Percentiles rank a stretch among this genome's conserved stretches.
Evolutionary conservation across 1,284 basidiomycete species (phyloP).

Genomic region (Athelia sp.): DNA sequence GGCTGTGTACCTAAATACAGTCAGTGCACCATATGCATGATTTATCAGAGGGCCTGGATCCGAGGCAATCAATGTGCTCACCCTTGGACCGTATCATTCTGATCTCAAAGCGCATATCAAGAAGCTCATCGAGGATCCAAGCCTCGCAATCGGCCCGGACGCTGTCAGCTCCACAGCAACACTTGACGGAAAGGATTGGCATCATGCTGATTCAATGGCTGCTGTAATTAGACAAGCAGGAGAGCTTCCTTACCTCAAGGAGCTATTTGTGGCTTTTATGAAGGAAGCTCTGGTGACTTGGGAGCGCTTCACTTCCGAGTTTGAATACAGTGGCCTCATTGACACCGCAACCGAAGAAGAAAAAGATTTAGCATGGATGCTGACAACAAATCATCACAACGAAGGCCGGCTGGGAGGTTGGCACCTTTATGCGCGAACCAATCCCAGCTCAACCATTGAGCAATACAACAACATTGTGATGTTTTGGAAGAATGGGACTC

Average conservation of each 20-base stretch:
- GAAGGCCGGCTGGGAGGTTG: constrained; percentile 15
- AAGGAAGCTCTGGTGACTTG: constrained; percentile 12
- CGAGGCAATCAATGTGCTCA: constrained; percentile 4
- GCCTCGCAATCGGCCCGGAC: constrained; percentile 6
- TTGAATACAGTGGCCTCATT: constrained; percentile 9
- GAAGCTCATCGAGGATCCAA: constrained; percentile 4
- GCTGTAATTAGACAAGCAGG: constrained; percentile 2
- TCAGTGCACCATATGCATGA: constrained; percentile 8
- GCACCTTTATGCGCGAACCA: not conserved
- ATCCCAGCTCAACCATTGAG: not conserved
- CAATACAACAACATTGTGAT: not conserved
- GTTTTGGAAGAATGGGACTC: not conserved
- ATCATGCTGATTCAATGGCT: constrained; percentile 9
- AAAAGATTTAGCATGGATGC: constrained; percentile 10
- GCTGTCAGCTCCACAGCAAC: not conserved
- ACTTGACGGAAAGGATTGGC: constrained; percentile 10
- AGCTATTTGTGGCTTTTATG: constrained; percentile 11
- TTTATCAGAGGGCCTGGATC: constrained; percentile 3
- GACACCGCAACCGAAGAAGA: constrained; percentile 6
- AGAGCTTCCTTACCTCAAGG: constrained; percentile 7
- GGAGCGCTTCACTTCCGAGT: constrained; percentile 14
- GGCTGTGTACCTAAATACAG: constrained; percentile 2
- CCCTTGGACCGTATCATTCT: constrained; percentile 8
- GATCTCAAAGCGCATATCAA: constrained; percentile 8
- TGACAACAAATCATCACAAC: constrained; percentile 16